phyloP scores from a whole-genome alignment of 1,284 basidiomycete species.

The Boletellus deceptivus region DNA sequence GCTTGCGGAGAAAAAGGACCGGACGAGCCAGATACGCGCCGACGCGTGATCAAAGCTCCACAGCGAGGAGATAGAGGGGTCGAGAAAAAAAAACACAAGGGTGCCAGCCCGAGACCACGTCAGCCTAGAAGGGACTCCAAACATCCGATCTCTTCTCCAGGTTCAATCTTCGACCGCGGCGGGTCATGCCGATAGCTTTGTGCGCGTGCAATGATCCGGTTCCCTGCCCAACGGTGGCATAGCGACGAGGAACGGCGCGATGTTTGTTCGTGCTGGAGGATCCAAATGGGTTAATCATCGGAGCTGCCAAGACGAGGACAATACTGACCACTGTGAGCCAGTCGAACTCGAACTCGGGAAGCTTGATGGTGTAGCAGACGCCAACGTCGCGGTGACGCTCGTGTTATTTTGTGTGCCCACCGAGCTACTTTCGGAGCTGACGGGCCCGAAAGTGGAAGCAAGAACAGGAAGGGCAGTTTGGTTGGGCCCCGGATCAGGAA shows the following conservation, averaged over 20 bases:
- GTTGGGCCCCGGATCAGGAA: constrained; percentile 24
- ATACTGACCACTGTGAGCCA: constrained; percentile 13
- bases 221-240: constrained; percentile 4
- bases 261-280: constrained; percentile 3
- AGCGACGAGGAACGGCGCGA: neutral
- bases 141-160: neutral
- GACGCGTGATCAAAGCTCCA: neutral
- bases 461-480: constrained; percentile 24
- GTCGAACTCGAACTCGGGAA: too few species aligned
- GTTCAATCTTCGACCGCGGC: constrained; percentile 7
- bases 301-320: neutral
- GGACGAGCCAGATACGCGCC: neutral
- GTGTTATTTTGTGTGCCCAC: neutral
- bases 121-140: too few species aligned
- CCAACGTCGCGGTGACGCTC: neutral
- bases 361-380: too few species aligned
- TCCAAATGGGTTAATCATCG: too few species aligned
- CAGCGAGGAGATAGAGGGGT: neutral
- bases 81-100: neutral
- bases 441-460: neutral
- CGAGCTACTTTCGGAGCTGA: neutral
- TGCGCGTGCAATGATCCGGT: constrained; percentile 3
- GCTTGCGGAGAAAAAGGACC: neutral
- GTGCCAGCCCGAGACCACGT: too few species aligned
- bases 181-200: constrained; percentile 2